Base-by-base conservation (phyloP, 495 filamentous ascomycete species). In the Aspergillus homomorphus region DNA sequence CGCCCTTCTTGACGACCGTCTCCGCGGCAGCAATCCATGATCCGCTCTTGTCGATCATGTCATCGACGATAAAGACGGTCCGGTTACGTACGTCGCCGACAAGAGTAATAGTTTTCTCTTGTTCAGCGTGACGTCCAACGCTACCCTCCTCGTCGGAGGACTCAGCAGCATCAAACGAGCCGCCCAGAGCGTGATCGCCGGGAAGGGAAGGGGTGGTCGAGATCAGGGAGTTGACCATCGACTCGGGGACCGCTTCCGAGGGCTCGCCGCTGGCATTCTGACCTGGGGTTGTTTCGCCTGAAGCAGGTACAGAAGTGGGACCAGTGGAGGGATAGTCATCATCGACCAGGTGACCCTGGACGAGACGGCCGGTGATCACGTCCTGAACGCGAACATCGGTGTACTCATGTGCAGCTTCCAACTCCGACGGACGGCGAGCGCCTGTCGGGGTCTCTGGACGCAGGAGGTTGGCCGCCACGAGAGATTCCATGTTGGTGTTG, bases 11-110 rank as follows among this genome's bases (percentile, higher is more conserved):
- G 54, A 95, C 89, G 1, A 96, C 92, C 8, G 93, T 96, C 77
- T 98, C 94, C 10, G 94, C 94, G n/a, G 94, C 94, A 9, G 93
- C 94, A 64, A 98, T 94, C 94, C 94, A 98, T 19, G 90, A 95
- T 20, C 90, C 91, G 24, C 90, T 85, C 72, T 96, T 96, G 77
- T 98, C 94, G 64, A 98, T 97, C 89, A 98, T 96, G 73, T 98
- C 94, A 76, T 98, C 94, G 50, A 98, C 88, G 59, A 98, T 89
- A 71, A 98, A 87, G 41, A 97, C 94, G 2, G 89, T 84, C 54
- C 87, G 84, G 70, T 88, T 85, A 63, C 84, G 85, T 53, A 98
- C 94, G 61, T 98, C 90, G 58, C 94, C 94, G 30, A 98, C 95
- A 52, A 98, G 78, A 2, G 94, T 98, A 64, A 98, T 92, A 77